Percentiles rank a stretch among this genome's conserved stretches.
Evolutionary conservation across 768 basidiomycete species (phyloP).

Genomic region (Saitozyma sp.): DNA sequence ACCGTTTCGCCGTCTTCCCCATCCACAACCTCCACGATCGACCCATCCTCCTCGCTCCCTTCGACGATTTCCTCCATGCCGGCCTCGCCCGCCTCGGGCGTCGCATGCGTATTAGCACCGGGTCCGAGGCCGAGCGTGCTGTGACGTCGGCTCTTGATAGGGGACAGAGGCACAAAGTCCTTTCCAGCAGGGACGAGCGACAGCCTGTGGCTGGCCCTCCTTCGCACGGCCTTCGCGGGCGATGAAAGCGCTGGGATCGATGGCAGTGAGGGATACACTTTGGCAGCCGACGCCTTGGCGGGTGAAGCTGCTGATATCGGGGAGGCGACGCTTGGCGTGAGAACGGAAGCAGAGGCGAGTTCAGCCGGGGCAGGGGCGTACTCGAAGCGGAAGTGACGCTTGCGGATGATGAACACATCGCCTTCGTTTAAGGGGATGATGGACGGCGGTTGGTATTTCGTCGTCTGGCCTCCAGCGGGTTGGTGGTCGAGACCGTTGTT

Average conservation of each 20-base stretch:
- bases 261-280: neutral
- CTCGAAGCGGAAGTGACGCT: constrained; percentile 49
- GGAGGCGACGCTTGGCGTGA: constrained; percentile 15
- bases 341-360: neutral
- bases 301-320: no score
- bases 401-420: constrained; percentile 45
- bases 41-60: constrained; percentile 20
- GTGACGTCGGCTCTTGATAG: constrained; percentile 29
- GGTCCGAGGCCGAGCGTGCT: constrained; percentile 23
- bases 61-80: constrained; percentile 10
- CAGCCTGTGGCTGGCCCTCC: constrained; percentile 35
- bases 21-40: constrained; percentile 28
- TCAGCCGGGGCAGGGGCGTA: constrained; percentile 20
- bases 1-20: constrained; percentile 43
- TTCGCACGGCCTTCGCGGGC: neutral
- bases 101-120: neutral
- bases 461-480: constrained; percentile 13
- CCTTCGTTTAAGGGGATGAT: constrained; percentile 23
- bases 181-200: constrained; percentile 38
- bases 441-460: constrained; percentile 23
- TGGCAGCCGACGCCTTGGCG: constrained; percentile 9
- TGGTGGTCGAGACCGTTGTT: constrained; percentile 36
- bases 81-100: constrained; percentile 15
- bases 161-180: constrained; percentile 41
- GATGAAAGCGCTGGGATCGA: no score